Evolutionary conservation across 768 basidiomycete species (phyloP), one percentile per base, ranked within the genome.

Genomic region (Ramaria sp.): DNA sequence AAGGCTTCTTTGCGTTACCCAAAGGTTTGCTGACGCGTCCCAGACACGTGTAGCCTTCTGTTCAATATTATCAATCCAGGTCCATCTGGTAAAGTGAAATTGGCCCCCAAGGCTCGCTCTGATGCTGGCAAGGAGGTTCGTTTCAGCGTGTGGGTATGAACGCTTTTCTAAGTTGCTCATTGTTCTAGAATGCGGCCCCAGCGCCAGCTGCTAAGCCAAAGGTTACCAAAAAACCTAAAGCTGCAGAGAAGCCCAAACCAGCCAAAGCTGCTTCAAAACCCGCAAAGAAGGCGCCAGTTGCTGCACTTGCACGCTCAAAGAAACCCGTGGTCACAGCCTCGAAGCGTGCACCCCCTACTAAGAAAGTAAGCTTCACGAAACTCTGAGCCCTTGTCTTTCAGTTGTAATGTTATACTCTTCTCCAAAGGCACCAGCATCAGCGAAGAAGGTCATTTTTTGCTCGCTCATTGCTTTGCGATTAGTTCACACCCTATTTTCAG

Each of bases 1-100:
- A 88, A 70, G 82, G 83, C 54, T 73, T 86, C 61, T 94, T 98
- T 69, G 73, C 81, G 20, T 78, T 95, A 39, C 94, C 93, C 64
- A 95, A 94, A 78, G 94, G 93, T 60, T 61, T 20, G 46, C 20
- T 50, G 24, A 24, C 30, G 41, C 22, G 10, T 33, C 27, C 2
- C 30, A 17, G 22, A 22, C 19, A 17, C 20, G 24, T 27, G 17
- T 27, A 7, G 2, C 5, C 2, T 20, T n/a, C 6, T 15, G 11
- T 43, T 27, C 39, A 17, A 55, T 30, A 31, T 27, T 46, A 13
- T 41, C 45, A 19, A 42, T 49, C 19, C 24, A 75, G 78, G 81
- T 58, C 75, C 77, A 2, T 81, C 84, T 24, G 55, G 55, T 7
- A 57, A 86, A 64, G 85, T 91, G 60, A 89, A 87, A 68, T 78